Conservation (phyloP, 2,329 filamentous ascomycete genomes). For the Calonectria pauciramosa region DNA sequence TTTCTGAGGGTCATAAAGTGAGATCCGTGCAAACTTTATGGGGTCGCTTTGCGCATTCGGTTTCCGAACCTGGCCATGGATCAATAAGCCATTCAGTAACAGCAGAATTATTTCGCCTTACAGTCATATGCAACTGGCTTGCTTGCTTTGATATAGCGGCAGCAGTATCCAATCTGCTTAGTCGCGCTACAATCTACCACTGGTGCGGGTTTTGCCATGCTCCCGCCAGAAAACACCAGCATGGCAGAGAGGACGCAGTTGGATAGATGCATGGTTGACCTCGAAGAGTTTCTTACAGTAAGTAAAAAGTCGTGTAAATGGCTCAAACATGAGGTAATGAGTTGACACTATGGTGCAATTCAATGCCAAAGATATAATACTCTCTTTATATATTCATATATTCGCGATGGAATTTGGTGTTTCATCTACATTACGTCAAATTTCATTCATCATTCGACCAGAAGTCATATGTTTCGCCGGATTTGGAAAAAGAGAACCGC, state of each 20-base stretch:
- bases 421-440: not conserved
- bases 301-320: not conserved
- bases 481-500: not conserved
- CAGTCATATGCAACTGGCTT: not conserved
- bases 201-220: not conserved
- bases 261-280: not conserved
- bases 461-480: not conserved
- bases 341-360: not conserved
- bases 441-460: not conserved
- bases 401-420: not conserved
- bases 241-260: not conserved
- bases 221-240: not conserved
- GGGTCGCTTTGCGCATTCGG: not conserved
- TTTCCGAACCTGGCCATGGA: not conserved
- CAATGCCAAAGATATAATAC: no score
- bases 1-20: not conserved
- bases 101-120: not conserved
- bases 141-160: not conserved
- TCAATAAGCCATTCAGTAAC: not conserved
- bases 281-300: not conserved
- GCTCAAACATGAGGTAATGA: not conserved
- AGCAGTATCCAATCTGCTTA: not conserved
- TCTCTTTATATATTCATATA: not conserved
- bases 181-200: not conserved
- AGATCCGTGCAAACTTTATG: not conserved